A percentile compares a stretch with the other conserved stretches of the same genome.
Conservation (phyloP, 208 protist species). For the Balamuthia mandrillaris region DNA sequence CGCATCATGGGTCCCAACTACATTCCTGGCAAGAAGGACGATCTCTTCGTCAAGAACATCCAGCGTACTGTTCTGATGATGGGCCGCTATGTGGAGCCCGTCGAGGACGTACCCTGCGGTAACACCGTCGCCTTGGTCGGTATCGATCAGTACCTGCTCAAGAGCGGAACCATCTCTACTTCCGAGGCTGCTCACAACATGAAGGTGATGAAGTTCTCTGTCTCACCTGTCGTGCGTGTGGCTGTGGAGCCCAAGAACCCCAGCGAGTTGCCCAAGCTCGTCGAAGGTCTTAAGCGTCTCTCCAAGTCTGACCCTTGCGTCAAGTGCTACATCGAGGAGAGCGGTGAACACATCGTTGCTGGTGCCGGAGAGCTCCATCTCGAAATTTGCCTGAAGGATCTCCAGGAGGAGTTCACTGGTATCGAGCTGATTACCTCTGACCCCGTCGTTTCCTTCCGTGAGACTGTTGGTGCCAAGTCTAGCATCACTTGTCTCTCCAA, state of each 20-base stretch:
- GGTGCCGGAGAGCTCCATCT: conserved; percentile 98
- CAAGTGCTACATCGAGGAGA: conserved; percentile 89
- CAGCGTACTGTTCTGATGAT: conserved; percentile 95
- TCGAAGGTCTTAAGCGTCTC: conserved; percentile 96
- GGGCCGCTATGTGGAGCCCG: conserved; percentile 92
- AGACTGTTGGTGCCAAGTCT: conserved; percentile 89
- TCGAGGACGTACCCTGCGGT: conserved; percentile 95
- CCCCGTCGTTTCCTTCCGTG: conserved; percentile 97
- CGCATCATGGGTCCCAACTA: conserved; percentile 98
- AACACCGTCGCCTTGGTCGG: conserved; percentile 97
- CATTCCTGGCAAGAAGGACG: conserved; percentile 88
- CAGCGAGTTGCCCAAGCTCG: conserved; percentile 93
- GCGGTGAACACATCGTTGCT: conserved; percentile 98
- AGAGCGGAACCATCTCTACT: conserved; percentile 95
- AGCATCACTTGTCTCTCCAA: conserved; percentile 78
- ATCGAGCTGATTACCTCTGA: conserved; percentile 91
- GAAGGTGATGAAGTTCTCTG: conserved; percentile 98
- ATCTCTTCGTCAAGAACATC: conserved; percentile 88
- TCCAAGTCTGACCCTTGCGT: conserved; percentile 95
- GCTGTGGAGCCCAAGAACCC: conserved; percentile 95
- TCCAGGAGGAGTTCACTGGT: conserved; percentile 92
- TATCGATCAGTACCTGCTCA: conserved; percentile 98
- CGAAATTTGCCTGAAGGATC: conserved; percentile 99
- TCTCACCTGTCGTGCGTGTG: conserved; percentile 97
- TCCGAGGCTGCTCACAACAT: conserved; percentile 80